phyloP scores from a whole-genome alignment of 2,329 filamentous ascomycete genomes.

The Neofusicoccum umdonicola region DNA sequence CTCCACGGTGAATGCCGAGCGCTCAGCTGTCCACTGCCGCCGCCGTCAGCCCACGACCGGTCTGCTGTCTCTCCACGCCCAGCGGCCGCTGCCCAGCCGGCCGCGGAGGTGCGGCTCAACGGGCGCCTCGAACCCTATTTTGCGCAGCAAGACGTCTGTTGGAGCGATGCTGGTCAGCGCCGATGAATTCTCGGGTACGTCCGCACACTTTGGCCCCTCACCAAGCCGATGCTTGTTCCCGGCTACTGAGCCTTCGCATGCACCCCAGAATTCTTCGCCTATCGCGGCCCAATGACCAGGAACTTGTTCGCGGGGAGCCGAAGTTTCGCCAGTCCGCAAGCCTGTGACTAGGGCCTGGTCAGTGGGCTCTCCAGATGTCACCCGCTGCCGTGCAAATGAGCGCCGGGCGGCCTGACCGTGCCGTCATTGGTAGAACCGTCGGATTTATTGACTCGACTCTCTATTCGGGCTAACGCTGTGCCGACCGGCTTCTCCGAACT shows the following conservation, averaged over 20 bases:
- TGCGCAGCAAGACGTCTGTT: neutral
- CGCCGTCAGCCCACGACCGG: neutral
- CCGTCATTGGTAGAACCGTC: neutral
- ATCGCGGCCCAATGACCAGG: constrained; percentile 2
- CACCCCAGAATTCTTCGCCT: constrained; percentile 5
- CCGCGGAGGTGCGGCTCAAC: neutral
- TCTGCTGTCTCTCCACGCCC: neutral
- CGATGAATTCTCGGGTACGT: too few relatives aligned
- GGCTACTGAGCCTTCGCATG: neutral
- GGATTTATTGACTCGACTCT: neutral
- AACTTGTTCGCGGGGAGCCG: constrained; percentile 2
- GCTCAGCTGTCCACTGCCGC: constrained; percentile 8
- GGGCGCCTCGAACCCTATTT: neutral
- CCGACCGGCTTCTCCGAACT: neutral
- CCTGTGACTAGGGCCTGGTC: neutral
- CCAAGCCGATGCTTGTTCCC: neutral
- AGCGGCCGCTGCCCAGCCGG: neutral
- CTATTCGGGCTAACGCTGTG: neutral
- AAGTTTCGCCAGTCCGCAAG: neutral
- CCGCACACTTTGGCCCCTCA: neutral
- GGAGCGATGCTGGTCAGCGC: neutral
- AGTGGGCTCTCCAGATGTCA: constrained; percentile 14
- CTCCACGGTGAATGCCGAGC: constrained; percentile 2
- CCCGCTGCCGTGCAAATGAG: neutral
- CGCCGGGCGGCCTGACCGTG: neutral